These are phyloP conservation scores for Fusarium circinatum DNA, from an alignment of 2,329 filamentous ascomycete genomes.

Conservation along the genomic window DNA sequence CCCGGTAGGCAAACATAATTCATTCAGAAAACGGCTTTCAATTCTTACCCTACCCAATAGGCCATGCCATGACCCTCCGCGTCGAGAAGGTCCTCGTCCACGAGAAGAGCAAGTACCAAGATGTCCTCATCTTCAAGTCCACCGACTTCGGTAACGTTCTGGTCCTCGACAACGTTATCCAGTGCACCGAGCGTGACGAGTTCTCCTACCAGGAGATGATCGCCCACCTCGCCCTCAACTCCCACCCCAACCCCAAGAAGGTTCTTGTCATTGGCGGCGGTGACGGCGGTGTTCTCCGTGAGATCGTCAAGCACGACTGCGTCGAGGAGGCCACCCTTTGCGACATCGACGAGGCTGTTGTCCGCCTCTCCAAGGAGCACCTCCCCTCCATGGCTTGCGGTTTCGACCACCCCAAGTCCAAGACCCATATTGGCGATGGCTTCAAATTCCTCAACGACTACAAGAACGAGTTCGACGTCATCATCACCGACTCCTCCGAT, in stretches of 20 bases:
- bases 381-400: constrained; percentile 93
- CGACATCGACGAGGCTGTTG: constrained; percentile 99
- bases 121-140: constrained; percentile 98
- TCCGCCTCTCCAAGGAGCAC: constrained; percentile 98
- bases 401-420: constrained; percentile 93
- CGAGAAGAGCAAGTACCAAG: constrained; percentile 99
- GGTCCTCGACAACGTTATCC: constrained; percentile 98
- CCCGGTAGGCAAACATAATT: constrained; percentile 62
- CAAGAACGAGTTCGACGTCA: constrained; percentile 98
- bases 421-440: constrained; percentile 92
- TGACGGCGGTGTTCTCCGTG: constrained; percentile 95
- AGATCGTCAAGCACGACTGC: constrained; percentile 98
- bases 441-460: constrained; percentile 98
- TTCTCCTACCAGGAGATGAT: constrained; percentile 99
- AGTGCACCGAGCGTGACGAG: constrained; percentile 98
- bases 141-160: constrained; percentile 96
- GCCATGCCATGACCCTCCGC: constrained; percentile 98
- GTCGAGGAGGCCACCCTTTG: constrained; percentile 96
- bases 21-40: neutral
- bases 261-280: constrained; percentile 98
- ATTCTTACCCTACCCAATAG: constrained; percentile 50
- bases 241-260: constrained; percentile 97
- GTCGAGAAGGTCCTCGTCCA: constrained; percentile 98
- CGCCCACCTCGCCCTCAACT: constrained; percentile 97
- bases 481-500: constrained; percentile 99